These are phyloP conservation scores for Acephala macrosclerotiorum DNA, from an alignment of 2,329 filamentous ascomycete species.

Conservation along the genomic window DNA sequence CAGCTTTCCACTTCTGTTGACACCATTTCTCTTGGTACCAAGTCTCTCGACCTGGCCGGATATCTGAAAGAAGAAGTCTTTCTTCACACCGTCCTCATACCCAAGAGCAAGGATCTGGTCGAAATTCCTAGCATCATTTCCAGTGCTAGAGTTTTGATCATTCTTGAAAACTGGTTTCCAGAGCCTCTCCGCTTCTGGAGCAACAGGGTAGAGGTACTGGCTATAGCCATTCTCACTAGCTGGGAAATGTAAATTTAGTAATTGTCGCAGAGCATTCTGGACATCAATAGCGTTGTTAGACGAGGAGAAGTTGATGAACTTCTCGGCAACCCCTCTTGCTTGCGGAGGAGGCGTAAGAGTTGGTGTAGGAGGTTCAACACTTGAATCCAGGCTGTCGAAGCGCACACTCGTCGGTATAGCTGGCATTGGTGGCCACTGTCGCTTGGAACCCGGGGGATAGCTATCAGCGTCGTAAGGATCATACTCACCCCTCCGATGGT, in stretches of 20 bases:
- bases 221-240: slow-evolving; percentile 54
- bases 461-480: slow-evolving; percentile 25
- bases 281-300: slow-evolving; percentile 53
- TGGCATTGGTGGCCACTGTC: slow-evolving; percentile 18
- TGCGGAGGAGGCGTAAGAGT: slow-evolving; percentile 13
- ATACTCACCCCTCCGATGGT: slow-evolving; percentile 20
- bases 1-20: slow-evolving; percentile 61
- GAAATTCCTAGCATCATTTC: slow-evolving; percentile 49
- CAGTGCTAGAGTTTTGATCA: slow-evolving; percentile 28
- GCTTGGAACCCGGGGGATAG: slow-evolving; percentile 21
- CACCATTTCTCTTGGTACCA: slow-evolving; percentile 57
- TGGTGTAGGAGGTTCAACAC: slow-evolving; percentile 14
- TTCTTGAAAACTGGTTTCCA: slow-evolving; percentile 45
- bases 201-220: slow-evolving; percentile 55
- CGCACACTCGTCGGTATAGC: background rate
- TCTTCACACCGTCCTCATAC: slow-evolving; percentile 60
- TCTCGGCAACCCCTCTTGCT: slow-evolving; percentile 18
- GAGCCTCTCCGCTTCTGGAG: slow-evolving; percentile 54
- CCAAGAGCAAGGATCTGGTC: slow-evolving; percentile 69
- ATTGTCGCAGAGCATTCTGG: slow-evolving; percentile 63
- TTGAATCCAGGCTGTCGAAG: slow-evolving; percentile 7
- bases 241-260: slow-evolving; percentile 60
- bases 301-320: slow-evolving; percentile 35
- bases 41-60: slow-evolving; percentile 61
- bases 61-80: slow-evolving; percentile 56